These are phyloP conservation scores for Lactarius evosmus DNA, from an alignment of 768 basidiomycete genomes.

Conservation along the genomic window DNA sequence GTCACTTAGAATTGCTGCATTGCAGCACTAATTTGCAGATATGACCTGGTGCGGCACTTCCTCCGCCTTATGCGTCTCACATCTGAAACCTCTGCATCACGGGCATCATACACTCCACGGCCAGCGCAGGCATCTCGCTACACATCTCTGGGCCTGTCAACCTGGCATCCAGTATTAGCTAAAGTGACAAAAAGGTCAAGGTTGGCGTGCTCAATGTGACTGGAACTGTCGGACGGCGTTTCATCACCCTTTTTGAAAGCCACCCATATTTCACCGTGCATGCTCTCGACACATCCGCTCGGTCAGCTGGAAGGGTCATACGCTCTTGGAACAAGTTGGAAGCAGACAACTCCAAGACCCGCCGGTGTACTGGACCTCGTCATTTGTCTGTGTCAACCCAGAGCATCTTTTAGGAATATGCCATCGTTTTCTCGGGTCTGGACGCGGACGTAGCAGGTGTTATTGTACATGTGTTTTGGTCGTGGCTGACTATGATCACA, in stretches of 20 bases:
- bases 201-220: slow-evolving; percentile 87
- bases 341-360: slow-evolving; percentile 79
- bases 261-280: slow-evolving; percentile 92
- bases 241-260: slow-evolving; percentile 83
- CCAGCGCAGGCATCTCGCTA: no score
- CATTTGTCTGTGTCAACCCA: slow-evolving; percentile 73
- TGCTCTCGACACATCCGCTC: slow-evolving; percentile 81
- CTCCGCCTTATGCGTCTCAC: no score
- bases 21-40: no score
- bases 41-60: no score
- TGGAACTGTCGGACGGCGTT: slow-evolving; percentile 93
- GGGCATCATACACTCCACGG: no score
- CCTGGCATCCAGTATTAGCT: no score
- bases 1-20: no score
- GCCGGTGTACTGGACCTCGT: slow-evolving; percentile 64
- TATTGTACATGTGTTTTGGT: slow-evolving; percentile 66
- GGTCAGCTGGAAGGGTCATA: slow-evolving; percentile 88
- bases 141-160: no score
- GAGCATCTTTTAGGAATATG: slow-evolving; percentile 76
- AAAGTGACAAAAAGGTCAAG: slow-evolving; percentile 36
- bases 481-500: no score
- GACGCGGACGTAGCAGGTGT: slow-evolving; percentile 94
- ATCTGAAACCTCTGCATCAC: no score
- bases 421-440: slow-evolving; percentile 88
- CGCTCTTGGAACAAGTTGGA: slow-evolving; percentile 75